Evolutionary conservation across 441 rosid genomes (phyloP).

Genomic region (Viola pubescens): DNA sequence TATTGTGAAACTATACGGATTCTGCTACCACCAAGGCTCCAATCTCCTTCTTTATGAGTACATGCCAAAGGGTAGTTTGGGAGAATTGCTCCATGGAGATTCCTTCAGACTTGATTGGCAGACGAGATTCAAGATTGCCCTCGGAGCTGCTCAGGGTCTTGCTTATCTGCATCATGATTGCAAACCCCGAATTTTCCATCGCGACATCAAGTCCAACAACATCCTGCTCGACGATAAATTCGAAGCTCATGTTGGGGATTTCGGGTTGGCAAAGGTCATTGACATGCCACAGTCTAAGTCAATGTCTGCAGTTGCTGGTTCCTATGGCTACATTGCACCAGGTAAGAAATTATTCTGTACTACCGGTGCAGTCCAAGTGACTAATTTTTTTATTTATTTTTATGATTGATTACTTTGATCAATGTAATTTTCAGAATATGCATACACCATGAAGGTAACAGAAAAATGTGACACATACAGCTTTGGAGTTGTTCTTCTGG

Average conservation of each 20-base stretch:
- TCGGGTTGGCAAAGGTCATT: slow-evolving; percentile 75
- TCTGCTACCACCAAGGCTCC: slow-evolving; percentile 75
- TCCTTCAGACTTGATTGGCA: slow-evolving; percentile 51
- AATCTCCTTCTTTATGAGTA: slow-evolving; percentile 76
- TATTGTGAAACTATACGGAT: slow-evolving; percentile 84
- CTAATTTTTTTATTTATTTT: background rate
- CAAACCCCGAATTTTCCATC: slow-evolving; percentile 74
- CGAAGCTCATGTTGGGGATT: slow-evolving; percentile 78
- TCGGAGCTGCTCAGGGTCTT: slow-evolving; percentile 78
- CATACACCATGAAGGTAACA: slow-evolving; percentile 88
- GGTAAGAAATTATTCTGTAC: slow-evolving; percentile 36
- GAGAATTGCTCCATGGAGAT: slow-evolving; percentile 56
- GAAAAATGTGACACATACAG: slow-evolving; percentile 76
- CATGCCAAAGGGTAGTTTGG: slow-evolving; percentile 67
- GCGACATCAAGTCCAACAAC: slow-evolving; percentile 75
- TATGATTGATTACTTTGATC: background rate
- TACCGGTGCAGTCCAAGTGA: background rate
- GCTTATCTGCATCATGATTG: slow-evolving; percentile 81
- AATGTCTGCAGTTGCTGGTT: slow-evolving; percentile 96
- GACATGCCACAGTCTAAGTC: slow-evolving; percentile 88
- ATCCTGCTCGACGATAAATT: slow-evolving; percentile 61
- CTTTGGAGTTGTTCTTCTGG: slow-evolving; percentile 71
- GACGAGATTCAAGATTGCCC: slow-evolving; percentile 55
- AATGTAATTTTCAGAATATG: slow-evolving; percentile 52
- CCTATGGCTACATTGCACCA: slow-evolving; percentile 88